A percentile compares a stretch with the other conserved stretches of the same genome.
phyloP scores from a whole-genome alignment of 2,329 filamentous ascomycete genomes.

The Aspergillus persii region DNA sequence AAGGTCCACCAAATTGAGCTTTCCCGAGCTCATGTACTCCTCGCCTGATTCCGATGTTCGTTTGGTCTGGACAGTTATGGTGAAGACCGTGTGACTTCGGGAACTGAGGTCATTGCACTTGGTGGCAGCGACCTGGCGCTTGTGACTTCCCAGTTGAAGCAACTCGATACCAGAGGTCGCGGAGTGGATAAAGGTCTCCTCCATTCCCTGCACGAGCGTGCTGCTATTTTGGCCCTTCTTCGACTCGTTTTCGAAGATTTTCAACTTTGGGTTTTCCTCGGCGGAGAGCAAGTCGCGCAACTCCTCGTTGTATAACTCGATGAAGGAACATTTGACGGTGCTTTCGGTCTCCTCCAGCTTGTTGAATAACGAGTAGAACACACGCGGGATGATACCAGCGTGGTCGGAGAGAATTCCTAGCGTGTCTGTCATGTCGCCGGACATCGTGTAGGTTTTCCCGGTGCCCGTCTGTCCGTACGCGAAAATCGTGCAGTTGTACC shows the following conservation, averaged over 20 bases:
- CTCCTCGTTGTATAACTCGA: conserved; percentile 98
- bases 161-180: conserved; percentile 84
- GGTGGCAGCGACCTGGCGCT: conserved; percentile 97
- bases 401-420: conserved; percentile 82
- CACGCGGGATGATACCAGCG: conserved; percentile 92
- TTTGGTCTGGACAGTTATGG: conserved; percentile 88
- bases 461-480: conserved; percentile 98
- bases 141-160: conserved; percentile 83
- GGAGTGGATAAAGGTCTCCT: conserved; percentile 86
- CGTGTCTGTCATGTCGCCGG: conserved; percentile 89
- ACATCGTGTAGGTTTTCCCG: conserved; percentile 99
- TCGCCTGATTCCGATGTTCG: conserved; percentile 77
- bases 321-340: conserved; percentile 96
- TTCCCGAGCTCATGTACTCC: conserved; percentile 85
- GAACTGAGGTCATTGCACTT: conserved; percentile 99
- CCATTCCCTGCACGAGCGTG: conserved; percentile 95
- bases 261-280: conserved; percentile 82
- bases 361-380: conserved; percentile 80
- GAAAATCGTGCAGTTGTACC: conserved; percentile 98
- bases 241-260: conserved; percentile 80
- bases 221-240: conserved; percentile 74
- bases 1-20: conserved; percentile 93
- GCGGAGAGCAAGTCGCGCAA: conserved; percentile 80
- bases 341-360: conserved; percentile 82
- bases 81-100: conserved; percentile 95